phyloP scores from a whole-genome alignment of 2,329 filamentous ascomycete species.

The Byssothecium circinans region DNA sequence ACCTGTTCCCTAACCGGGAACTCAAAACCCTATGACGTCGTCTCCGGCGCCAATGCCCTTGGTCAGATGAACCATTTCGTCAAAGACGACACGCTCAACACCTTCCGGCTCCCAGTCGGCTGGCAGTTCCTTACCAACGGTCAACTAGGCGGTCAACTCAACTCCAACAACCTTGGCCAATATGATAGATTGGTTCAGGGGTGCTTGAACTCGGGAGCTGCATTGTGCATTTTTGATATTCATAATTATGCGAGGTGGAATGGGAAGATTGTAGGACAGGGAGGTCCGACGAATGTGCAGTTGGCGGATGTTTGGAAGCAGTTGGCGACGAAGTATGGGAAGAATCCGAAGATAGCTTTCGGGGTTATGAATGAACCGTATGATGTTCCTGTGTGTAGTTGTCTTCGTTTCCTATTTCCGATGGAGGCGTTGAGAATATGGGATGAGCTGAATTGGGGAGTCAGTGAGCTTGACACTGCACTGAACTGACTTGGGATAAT shows the following conservation, averaged over 20 bases:
- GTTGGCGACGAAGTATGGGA: conserved; percentile 60
- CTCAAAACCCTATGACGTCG: conserved; percentile 21
- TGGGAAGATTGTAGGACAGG: conserved; percentile 65
- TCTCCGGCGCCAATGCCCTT: conserved; percentile 40
- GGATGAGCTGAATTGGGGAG: background rate
- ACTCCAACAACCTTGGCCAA: conserved; percentile 51
- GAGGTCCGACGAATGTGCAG: conserved; percentile 61
- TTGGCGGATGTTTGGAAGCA: conserved; percentile 62
- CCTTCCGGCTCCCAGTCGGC: conserved; percentile 59
- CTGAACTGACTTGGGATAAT: conserved; percentile 5
- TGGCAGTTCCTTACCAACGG: conserved; percentile 65
- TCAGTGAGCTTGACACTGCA: too few species aligned
- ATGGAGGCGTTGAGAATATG: too few species aligned
- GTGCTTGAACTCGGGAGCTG: conserved; percentile 59
- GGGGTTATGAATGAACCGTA: conserved; percentile 72
- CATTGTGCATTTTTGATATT: conserved; percentile 60
- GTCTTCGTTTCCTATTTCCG: too few species aligned
- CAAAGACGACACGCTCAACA: conserved; percentile 56
- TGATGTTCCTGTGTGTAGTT: conserved; percentile 37
- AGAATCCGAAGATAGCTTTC: conserved; percentile 59
- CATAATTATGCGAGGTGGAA: conserved; percentile 59
- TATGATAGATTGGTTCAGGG: conserved; percentile 61
- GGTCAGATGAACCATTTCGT: conserved; percentile 61
- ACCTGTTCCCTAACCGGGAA: conserved; percentile 21
- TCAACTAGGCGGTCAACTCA: conserved; percentile 54